Base-by-base conservation (phyloP, 331 rosid genomes). In the Spiraea crenata region DNA sequence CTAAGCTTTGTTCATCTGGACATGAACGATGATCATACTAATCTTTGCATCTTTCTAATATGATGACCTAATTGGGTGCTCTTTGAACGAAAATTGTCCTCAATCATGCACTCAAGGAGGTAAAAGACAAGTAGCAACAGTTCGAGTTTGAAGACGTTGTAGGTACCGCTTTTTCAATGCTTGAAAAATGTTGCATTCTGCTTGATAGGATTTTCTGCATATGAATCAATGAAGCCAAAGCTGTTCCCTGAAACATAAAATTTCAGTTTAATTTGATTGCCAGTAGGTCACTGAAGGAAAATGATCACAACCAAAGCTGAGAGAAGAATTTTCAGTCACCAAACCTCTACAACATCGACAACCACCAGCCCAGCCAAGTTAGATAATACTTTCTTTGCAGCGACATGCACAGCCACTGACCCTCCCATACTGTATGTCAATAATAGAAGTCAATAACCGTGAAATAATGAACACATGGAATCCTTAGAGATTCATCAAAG, bases 321-420 rank as follows among this genome's bases (percentile, higher is more conserved):
- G 19, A 70, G 39, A 69, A 77, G 44, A 45, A 44, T 77, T 46
- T 31, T 57, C 45, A 52, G 63, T 64, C 69, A 70, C 71, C 83
- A 69, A 47, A 93, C 99, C 99, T 93, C 99, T 76, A 91, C 99
- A 80, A 93, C 99, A 80, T 93, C 99, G 79, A 93, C 95, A 69
- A 93, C 90, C n/a, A 93, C 82, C 74, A 93, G 80, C 70, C 99
- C 99, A 76, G 96, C 96, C 82, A 91, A 80, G 79, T 83, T 87
- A 71, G 95, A 67, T 47, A 91, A 57, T 46, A 76, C 80, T 74
- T 75, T 91, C 76, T 73, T 85, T 35, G 92, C 95, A 66, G 97
- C 95, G 78, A 93, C 83, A 74, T 93, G 99, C 76, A 91, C 96
- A 79, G 96, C 99, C 44, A 93, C 85, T 34, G 99, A 89, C 64